Evolutionary conservation across 2,329 filamentous ascomycete genomes (phyloP), one percentile per base, ranked within the genome.

Genomic region (Aspergillus ustus): DNA sequence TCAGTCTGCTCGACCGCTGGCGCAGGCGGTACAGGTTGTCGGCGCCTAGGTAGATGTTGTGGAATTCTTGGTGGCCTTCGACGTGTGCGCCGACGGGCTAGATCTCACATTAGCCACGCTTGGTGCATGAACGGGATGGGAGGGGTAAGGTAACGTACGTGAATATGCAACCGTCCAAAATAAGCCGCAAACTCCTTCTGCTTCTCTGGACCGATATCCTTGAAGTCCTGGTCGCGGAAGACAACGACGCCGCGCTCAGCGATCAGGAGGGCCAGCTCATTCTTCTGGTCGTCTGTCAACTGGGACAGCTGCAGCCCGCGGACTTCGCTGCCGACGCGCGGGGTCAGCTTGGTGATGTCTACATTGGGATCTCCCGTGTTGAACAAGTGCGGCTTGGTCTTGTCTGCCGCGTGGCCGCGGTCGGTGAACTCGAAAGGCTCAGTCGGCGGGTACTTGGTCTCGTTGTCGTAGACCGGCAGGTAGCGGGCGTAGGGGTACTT

Each of bases 211-310:
- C 60, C 60, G 25, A 89, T 67, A 50, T 78, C 76, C 44, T 54
- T 58, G 22, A 89, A 67, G 46, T 56, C 43, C 69, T 88, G 86
- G 64, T 87, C 76, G 19, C 87, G 77, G 71, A 89, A 84, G 70
- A 88, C 87, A 2, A 88, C 85, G 2, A 88, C 85, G 37, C 83
- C 85, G 25, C 86, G 74, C 73, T 88, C 85, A 0, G 85, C 85
- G 56, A 88, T 84, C 37, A 88, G 72, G 2, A 88, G 74, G 0
- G 84, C 86, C 2, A 88, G 78, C 69, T 88, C 85, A 63, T 88
- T 85, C 34, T 83, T 84, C 63, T 83, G 81, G 1, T 72, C 73
- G 49, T 82, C 77, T 5, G 75, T 82, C 37, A 84, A 74, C 56
- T 79, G 76, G 54, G 78, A 77, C 5, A 84, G 78, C 57, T 83